A percentile compares a stretch with the other conserved stretches of the same genome.
Evolutionary conservation across 768 basidiomycete species (phyloP).

Genomic region (Heimioporus sp.): DNA sequence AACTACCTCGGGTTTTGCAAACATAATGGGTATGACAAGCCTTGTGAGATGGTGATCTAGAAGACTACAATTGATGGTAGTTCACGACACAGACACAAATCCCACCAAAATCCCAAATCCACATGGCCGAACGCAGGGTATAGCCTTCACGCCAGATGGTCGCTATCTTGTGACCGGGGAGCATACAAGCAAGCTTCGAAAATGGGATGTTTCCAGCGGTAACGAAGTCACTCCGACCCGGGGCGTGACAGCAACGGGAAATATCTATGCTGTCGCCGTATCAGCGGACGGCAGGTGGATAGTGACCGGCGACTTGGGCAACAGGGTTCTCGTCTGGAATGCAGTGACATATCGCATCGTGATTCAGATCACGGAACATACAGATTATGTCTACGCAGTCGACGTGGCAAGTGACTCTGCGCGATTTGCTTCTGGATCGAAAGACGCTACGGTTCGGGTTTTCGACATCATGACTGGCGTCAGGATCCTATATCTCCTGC

Average conservation of each 20-base stretch:
- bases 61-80: too few species aligned
- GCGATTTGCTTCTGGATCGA: not conserved
- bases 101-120: not conserved
- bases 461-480: too few species aligned
- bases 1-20: too few species aligned
- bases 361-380: not conserved
- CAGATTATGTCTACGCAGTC: not conserved
- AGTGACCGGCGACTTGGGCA: not conserved
- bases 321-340: not conserved
- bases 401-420: not conserved
- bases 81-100: not conserved
- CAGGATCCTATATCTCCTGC: too few species aligned
- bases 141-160: not conserved
- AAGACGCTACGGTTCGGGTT: not conserved
- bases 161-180: not conserved
- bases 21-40: too few species aligned
- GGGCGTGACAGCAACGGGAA: not conserved
- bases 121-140: not conserved
- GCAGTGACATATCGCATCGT: not conserved
- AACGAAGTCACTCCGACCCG: not conserved
- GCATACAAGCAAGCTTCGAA: not conserved
- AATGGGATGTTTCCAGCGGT: not conserved
- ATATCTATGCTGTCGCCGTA: not conserved
- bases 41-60: too few species aligned
- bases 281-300: slow-evolving; percentile 2